Evolutionary conservation across 139 green algal genomes (phyloP).

Genomic region (Chlorella vulgaris): DNA sequence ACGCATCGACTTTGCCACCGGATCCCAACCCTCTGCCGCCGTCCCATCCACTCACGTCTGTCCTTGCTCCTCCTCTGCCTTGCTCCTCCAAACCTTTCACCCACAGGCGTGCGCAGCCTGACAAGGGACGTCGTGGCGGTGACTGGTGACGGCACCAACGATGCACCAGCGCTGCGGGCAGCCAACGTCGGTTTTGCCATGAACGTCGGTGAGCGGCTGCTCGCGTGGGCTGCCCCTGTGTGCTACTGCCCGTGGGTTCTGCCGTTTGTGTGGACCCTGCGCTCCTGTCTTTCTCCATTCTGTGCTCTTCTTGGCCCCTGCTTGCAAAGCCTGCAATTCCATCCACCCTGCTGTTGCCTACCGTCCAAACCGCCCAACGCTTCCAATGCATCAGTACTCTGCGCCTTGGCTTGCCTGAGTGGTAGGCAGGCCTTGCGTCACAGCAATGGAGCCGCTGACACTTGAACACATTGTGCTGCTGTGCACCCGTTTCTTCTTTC

Average conservation of each 20-base stretch:
- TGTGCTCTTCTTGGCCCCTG: no score
- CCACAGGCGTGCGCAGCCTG: conserved; percentile 30
- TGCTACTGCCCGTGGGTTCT: not conserved
- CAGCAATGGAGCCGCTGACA: no score
- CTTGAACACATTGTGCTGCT: no score
- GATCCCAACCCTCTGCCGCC: not conserved
- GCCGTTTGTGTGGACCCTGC: not conserved
- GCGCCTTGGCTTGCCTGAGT: no score
- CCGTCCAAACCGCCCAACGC: not conserved
- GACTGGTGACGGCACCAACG: conserved; percentile 90
- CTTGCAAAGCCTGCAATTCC: no score
- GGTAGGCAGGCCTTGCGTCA: no score
- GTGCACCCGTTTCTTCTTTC: not conserved
- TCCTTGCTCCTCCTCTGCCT: no score
- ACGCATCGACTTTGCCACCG: not conserved
- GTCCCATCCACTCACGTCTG: not conserved
- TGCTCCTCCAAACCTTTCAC: not conserved
- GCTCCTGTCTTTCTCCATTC: no score
- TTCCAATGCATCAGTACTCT: no score
- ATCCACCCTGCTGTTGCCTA: not conserved
- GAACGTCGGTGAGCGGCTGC: conserved; percentile 42
- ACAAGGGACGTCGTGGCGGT: conserved; percentile 58
- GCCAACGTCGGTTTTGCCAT: conserved; percentile 92
- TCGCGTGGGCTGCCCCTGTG: not conserved
- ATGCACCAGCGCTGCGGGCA: conserved; percentile 83